Evolutionary conservation across 495 filamentous ascomycete species (phyloP), one percentile per base, ranked within the genome.

Genomic region (Monascus purpureus): DNA sequence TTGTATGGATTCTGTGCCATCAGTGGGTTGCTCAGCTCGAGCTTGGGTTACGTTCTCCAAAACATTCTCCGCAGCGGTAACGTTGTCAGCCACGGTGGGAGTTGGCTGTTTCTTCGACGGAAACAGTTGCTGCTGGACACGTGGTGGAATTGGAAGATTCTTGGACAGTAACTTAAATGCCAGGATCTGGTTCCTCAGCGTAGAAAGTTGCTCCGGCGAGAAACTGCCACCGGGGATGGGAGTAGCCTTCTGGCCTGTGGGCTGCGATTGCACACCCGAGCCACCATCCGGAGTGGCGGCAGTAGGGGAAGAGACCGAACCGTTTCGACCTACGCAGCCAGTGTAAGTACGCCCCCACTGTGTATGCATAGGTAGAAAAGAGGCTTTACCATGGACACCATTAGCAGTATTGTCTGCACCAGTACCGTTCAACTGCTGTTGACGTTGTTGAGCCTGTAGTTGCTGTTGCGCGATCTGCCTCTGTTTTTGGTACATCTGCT

Each of bases 151-250:
- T 1, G 82, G 72, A 16, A 74, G 61, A 34, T 90, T 90, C 53
- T 83, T 90, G 8, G 77, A 73, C 1, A 93, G 63, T 41, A 76
- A 61, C 53, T 83, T 82, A 60, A 93, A 92, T 4, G 82, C 82
- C 39, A 71, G 53, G 26, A 93, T 88, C 48, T 93, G 86, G 28
- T 75, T 73, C 20, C 77, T 65, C 6, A 92, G 65, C 1, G 72
- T 72, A 17, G 61, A 58, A 23, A 92, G 54, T 42, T 93, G 85
- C 28, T 82, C 72, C 2, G 66, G 51, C 4, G 78, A 72, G 43
- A 90, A 86, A 28, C 67, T 57, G 7, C 64, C 56, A 23, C 61
- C 58, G 7, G 63, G 41, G 31, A 64, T 63, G 6, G 51, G 50
- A 6, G 47, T 22, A 28, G 36, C 18, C 6, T 25, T 33, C 25